Evolutionary conservation across 148 eudicot genomes (phyloP).

Genomic region (Heliamphora exappendiculata): DNA sequence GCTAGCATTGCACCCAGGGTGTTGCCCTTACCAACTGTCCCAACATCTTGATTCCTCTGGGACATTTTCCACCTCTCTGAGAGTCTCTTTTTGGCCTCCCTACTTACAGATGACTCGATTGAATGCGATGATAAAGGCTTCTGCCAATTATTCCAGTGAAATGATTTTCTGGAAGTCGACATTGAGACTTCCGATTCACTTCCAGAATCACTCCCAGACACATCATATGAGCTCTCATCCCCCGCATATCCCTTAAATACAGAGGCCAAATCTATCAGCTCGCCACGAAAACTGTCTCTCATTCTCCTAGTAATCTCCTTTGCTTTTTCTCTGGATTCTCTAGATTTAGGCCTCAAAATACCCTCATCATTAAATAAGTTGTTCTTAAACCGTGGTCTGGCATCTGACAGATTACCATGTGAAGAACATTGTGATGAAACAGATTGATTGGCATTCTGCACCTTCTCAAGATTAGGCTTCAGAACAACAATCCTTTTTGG

Average conservation of each 20-base stretch:
- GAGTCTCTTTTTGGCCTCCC: conserved; percentile 72
- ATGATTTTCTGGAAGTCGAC: conserved; percentile 30
- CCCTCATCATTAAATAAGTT: conserved; percentile 18
- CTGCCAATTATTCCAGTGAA: conserved; percentile 16
- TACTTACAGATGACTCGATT: conserved; percentile 54
- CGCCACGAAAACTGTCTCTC: conserved; percentile 26
- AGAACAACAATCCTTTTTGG: conserved; percentile 67
- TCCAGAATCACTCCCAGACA: conserved; percentile 50
- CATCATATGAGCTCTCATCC: conserved; percentile 59
- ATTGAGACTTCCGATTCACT: conserved; percentile 44
- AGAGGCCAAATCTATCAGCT: conserved; percentile 18
- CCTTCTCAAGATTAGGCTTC: conserved; percentile 55
- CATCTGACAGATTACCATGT: conserved; percentile 17
- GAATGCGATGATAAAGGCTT: conserved; percentile 28
- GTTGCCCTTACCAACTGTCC: conserved; percentile 38
- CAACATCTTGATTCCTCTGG: conserved; percentile 33
- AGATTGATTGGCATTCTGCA: conserved; percentile 26
- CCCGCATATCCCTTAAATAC: conserved; percentile 50
- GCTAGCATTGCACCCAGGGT: conserved; percentile 82
- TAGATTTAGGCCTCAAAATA: conserved; percentile 27
- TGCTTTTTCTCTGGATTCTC: conserved; percentile 61
- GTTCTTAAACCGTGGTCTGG: conserved; percentile 18
- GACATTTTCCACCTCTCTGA: conserved; percentile 82
- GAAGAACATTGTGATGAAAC: conserved; percentile 31
- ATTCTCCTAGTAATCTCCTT: conserved; percentile 51